Conservation (phyloP, 2,329 filamentous ascomycete species). For the Colletotrichum shisoi region DNA sequence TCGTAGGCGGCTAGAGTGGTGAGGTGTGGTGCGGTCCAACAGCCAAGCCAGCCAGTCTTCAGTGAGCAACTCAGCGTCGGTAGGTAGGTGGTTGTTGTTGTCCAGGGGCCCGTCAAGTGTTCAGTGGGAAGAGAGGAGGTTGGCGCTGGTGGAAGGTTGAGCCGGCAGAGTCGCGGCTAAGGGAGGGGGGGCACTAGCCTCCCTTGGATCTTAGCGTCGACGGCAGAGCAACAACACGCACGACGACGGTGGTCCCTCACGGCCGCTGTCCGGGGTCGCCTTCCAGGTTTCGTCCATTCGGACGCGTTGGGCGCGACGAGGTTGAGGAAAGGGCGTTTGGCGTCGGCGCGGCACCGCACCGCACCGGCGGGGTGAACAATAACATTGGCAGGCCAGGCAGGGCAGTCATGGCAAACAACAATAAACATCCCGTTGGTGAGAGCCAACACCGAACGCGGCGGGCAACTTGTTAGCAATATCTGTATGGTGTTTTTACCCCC, state of each 20-base stretch:
- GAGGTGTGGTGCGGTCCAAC: conserved; percentile 4
- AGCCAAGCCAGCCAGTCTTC: conserved; percentile 5
- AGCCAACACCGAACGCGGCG: background rate
- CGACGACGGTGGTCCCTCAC: background rate
- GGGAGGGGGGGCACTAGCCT: conserved; percentile 18
- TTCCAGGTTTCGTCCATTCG: conserved; percentile 1
- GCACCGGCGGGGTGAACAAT: conserved; percentile 1
- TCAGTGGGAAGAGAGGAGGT: background rate
- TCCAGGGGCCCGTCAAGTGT: background rate
- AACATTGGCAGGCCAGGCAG: conserved; percentile 11
- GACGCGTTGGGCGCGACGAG: conserved; percentile 11
- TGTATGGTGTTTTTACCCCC: background rate
- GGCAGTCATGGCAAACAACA: conserved; percentile 4
- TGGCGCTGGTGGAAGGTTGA: conserved; percentile 10
- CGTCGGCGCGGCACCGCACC: conserved; percentile 6
- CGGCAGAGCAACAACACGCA: conserved; percentile 35
- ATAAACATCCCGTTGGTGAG: conserved; percentile 9
- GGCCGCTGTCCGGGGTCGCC: conserved; percentile 11
- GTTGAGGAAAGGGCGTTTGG: conserved; percentile 12
- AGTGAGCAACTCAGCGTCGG: background rate
- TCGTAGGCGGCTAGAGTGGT: conserved; percentile 11
- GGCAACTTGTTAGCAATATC: background rate
- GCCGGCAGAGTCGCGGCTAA: conserved; percentile 26
- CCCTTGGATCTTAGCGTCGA: conserved; percentile 20
- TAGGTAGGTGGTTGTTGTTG: background rate